phyloP scores from a whole-genome alignment of 2,329 filamentous ascomycete species.

The Aureobasidium melanogenum region DNA sequence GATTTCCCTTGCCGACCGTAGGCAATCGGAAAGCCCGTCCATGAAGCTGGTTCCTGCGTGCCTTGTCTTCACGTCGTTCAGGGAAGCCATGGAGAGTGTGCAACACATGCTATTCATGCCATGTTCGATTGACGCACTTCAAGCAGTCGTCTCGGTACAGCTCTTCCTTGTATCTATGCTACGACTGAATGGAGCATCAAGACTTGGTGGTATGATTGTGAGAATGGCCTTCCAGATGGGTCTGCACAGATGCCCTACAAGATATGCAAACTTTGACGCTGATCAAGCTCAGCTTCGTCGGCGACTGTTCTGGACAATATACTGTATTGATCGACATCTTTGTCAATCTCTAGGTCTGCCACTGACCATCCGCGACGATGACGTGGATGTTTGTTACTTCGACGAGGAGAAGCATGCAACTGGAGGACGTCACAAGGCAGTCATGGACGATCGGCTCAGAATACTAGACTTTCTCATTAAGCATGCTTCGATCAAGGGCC shows the following conservation, averaged over 20 bases:
- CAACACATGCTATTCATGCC: conserved; percentile 39
- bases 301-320: conserved; percentile 50
- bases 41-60: conserved; percentile 30
- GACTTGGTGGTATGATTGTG: conserved; percentile 46
- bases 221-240: conserved; percentile 50
- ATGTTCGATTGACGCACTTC: conserved; percentile 39
- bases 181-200: conserved; percentile 48
- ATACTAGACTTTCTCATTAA: conserved; percentile 32
- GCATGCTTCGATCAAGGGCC: conserved; percentile 41
- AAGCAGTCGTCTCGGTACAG: conserved; percentile 46
- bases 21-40: conserved; percentile 29
- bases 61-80: conserved; percentile 41
- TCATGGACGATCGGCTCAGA: neutral
- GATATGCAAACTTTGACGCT: conserved; percentile 42
- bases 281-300: conserved; percentile 41
- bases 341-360: conserved; percentile 50
- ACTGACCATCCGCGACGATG: conserved; percentile 47
- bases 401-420: conserved; percentile 37
- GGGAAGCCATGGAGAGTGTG: conserved; percentile 43
- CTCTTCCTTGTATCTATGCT: conserved; percentile 49
- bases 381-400: conserved; percentile 50
- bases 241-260: conserved; percentile 48
- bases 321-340: conserved; percentile 46
- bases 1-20: conserved; percentile 45
- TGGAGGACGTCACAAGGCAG: conserved; percentile 12